Base-by-base conservation (phyloP, 352 stramenopile genomes). In the Phytopythium aichiense region DNA sequence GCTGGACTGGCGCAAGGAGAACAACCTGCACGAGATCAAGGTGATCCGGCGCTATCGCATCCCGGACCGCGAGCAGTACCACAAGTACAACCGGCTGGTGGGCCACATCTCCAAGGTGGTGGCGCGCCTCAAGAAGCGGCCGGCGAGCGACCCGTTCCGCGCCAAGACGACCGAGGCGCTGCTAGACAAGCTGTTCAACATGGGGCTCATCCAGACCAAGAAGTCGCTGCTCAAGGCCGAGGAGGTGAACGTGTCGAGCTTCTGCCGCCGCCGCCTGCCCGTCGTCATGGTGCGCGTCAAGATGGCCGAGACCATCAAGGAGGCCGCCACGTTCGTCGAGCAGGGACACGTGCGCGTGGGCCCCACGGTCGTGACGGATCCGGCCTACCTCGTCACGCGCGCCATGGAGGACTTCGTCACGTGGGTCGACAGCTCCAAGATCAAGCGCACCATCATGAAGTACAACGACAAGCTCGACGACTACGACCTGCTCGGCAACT, bases 381-480 rank as follows among this genome's bases (percentile, higher is more conserved):
- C 97, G 12, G 91, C 96, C 15, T 99, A 98, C 71, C 78, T 99
- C 20, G 97, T 99, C 16, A 99, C 96, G 15, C 91, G 97, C 51
- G 79, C 82, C 28, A 98, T 99, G 91, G 98, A 99, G 81, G 98
- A 99, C 84, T 99, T 99, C 78, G 94, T 99, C 48, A 99, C 97
- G 45, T 99, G 98, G 98, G 96, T 98, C 49, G 93, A 98, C 69
- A 95, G 84, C 68, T 98, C 93, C 61, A 98, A 98, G 91, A 98
- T 99, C 84, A 98, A 98, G 82, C 81, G 92, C 77, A 96, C 90
- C 61, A 97, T 99, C 71, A 93, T 96, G 78, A 98, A 98, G 73
- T 99, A 99, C 86, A 99, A 99, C 85, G 96, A 99, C 77, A 99
- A 99, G 73, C 79, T 99, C 52, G 98, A 99, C 88, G 98, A 99